Evolutionary conservation across 768 basidiomycete species (phyloP), one percentile per base, ranked within the genome.

Genomic region (Tulasnella sp.): DNA sequence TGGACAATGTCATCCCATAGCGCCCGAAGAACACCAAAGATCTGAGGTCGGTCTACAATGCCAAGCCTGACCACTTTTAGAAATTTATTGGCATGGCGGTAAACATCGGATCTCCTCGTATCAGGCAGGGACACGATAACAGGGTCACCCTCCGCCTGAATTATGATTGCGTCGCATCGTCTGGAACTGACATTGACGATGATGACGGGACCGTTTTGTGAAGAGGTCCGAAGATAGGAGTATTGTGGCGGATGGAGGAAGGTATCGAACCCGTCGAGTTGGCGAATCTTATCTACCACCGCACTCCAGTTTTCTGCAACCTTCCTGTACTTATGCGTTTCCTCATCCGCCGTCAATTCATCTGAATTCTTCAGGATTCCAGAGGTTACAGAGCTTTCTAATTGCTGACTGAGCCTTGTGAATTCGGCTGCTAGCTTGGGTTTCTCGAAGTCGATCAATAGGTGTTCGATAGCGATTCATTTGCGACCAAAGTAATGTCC

Each of bases 211-310:
- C 47, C 48, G 33, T 50, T 29, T 19, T 15, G 8, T 9, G 33
- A 15, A 9, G 48, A 29, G 15, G 39, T 39, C 20, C 37, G 48
- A 25, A 50, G 27, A 9, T 39, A 19, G 15, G 24, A 25, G 39
- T 19, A 50, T 22, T 37, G 35, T 25, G 39, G 39, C 4, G 37
- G 34, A n/a, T 40, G 37, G 13, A 50, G 25, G 48, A 50, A 50
- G 15, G 3, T 50, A 20, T n/a, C 27, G 16, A 50, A 50, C 20
- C 48, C 48, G 3, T 50, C 48, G 13, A 50, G 3, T 39, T 37
- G 41, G 9, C 48, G 48, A 27, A 50, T 50, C 28, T 31, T 29
- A 19, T 22, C 37, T 4, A 50, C 48, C 25, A 41, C 24, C 3
- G 7, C 13, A 33, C 42, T 28, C 48, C 48, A 50, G 5, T 39